A percentile compares a stretch with the other conserved stretches of the same genome.
These are phyloP conservation scores for Eucalyptus melliodora DNA, from an alignment of 345 rosid genomes.

Conservation along the genomic window DNA sequence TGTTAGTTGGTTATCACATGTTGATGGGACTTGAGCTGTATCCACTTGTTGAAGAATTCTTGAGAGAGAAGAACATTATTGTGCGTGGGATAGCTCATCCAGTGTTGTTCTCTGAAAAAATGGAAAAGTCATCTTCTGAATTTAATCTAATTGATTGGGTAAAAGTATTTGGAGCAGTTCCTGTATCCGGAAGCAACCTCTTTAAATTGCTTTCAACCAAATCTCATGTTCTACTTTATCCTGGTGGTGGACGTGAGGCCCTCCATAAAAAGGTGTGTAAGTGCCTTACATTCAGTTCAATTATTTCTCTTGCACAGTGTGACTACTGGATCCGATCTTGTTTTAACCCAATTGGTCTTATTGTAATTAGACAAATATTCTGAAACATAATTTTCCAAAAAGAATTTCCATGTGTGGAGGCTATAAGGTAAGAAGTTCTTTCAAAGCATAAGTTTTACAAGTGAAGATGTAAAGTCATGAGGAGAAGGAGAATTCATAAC, in stretches of 20 bases:
- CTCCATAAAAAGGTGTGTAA: slow-evolving; percentile 55
- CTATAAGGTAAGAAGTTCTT: background rate
- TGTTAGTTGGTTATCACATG: slow-evolving; percentile 78
- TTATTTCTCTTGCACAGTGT: background rate
- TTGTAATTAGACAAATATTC: background rate
- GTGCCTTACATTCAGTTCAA: background rate
- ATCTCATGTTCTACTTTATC: slow-evolving; percentile 73
- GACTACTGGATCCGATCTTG: background rate
- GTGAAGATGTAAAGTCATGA: background rate
- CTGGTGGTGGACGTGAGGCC: slow-evolving; percentile 88
- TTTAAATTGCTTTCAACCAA: slow-evolving; percentile 54
- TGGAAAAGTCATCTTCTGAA: background rate
- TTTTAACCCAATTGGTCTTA: background rate
- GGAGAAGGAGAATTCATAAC: background rate
- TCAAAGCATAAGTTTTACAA: background rate
- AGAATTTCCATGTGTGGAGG: background rate
- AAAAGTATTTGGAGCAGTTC: slow-evolving; percentile 72
- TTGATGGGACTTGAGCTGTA: slow-evolving; percentile 55
- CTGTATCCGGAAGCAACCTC: slow-evolving; percentile 52
- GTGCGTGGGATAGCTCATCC: slow-evolving; percentile 80
- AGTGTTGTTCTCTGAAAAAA: slow-evolving; percentile 9
- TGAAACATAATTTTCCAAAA: background rate
- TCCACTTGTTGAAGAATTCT: slow-evolving; percentile 43
- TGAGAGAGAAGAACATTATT: slow-evolving; percentile 50
- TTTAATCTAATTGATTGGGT: slow-evolving; percentile 29